Conservation (phyloP, 2,329 filamentous ascomycete species). For the Thermomyces lanuginosus region DNA sequence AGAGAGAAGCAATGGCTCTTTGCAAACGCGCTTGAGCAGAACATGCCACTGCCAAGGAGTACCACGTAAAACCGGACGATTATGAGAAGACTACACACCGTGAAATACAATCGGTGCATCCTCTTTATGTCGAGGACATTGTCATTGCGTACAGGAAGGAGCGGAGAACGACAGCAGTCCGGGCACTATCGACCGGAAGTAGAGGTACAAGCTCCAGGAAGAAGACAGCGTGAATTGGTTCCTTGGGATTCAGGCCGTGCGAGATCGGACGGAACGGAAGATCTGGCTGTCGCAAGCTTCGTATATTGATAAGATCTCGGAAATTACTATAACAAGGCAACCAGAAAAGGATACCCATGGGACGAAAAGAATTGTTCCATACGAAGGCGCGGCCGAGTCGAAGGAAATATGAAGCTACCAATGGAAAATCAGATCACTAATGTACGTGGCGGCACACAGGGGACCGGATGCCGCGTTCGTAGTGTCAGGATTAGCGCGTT, state of each 20-base stretch:
- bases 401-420: not conserved
- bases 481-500: conserved; percentile 2
- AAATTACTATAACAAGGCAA: too few species aligned
- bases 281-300: conserved; percentile 1
- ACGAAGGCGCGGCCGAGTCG: not conserved
- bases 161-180: not conserved
- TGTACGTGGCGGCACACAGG: conserved; percentile 2
- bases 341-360: too few species aligned
- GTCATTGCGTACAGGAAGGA: conserved; percentile 2
- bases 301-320: conserved; percentile 3
- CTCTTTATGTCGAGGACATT: too few species aligned
- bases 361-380: conserved; percentile 2
- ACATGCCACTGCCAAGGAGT: too few species aligned
- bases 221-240: conserved; percentile 3
- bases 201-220: not conserved
- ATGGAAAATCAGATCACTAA: conserved; percentile 2
- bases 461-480: conserved; percentile 2
- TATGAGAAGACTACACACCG: too few species aligned
- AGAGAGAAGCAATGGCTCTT: too few species aligned
- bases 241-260: conserved; percentile 2
- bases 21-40: too few species aligned
- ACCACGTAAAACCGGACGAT: too few species aligned
- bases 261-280: conserved; percentile 2
- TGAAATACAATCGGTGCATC: too few species aligned
- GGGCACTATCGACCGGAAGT: conserved; percentile 1